Conservation (phyloP, 352 stramenopile species). For the Phytophthora chlamydospora region DNA sequence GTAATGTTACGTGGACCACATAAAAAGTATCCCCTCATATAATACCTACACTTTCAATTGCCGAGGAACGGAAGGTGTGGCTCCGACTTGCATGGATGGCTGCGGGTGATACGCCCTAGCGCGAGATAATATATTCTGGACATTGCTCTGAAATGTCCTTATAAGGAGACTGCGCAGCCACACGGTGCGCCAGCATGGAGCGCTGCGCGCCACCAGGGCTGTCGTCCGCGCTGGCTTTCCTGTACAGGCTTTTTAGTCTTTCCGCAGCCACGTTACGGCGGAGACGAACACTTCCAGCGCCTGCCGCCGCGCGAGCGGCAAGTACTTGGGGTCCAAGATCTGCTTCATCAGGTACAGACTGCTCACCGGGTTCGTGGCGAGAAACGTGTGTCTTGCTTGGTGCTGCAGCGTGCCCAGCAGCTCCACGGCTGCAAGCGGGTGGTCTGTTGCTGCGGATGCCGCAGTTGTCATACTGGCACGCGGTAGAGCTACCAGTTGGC, state of each 20-base stretch:
- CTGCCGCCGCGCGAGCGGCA: slow-evolving; percentile 22
- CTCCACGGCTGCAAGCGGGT: slow-evolving; percentile 28
- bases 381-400: slow-evolving; percentile 28
- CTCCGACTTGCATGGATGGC: background rate
- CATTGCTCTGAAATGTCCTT: slow-evolving; percentile 15
- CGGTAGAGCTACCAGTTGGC: slow-evolving; percentile 28
- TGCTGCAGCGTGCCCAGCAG: slow-evolving; percentile 27
- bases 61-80: too few species aligned
- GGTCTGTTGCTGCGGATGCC: slow-evolving; percentile 22
- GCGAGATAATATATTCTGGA: slow-evolving; percentile 25
- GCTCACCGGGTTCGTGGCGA: slow-evolving; percentile 37
- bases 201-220: slow-evolving; percentile 6
- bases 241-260: slow-evolving; percentile 20
- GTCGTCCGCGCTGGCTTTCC: slow-evolving; percentile 22
- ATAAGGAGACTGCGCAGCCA: slow-evolving; percentile 11
- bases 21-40: slow-evolving; percentile 14
- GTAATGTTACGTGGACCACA: slow-evolving; percentile 4
- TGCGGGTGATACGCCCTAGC: background rate
- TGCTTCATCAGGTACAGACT: slow-evolving; percentile 42
- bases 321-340: slow-evolving; percentile 35
- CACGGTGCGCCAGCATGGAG: too few species aligned
- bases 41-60: slow-evolving; percentile 12
- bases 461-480: slow-evolving; percentile 12
- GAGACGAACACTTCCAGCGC: slow-evolving; percentile 31
- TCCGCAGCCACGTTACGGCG: slow-evolving; percentile 34